These are phyloP conservation scores for Daedaleopsis sinensis DNA, from an alignment of 768 basidiomycete species.

Conservation along the genomic window DNA sequence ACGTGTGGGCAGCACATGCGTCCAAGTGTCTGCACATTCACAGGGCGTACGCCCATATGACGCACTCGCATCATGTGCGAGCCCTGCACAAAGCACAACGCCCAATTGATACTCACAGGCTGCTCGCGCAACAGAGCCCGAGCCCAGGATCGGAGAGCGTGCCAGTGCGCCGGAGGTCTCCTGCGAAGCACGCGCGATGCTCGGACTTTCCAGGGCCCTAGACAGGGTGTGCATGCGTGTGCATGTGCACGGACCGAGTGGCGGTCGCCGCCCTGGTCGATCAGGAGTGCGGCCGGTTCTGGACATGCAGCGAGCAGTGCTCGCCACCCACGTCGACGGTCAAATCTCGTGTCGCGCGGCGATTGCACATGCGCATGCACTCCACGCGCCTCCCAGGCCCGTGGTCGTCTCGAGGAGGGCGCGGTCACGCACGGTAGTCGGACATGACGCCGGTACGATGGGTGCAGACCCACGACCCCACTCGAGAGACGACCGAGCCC, in stretches of 20 bases:
- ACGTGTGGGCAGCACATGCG: not conserved
- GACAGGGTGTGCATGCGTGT: not conserved
- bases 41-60: constrained; percentile 9
- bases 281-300: not conserved
- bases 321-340: too few species aligned
- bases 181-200: constrained; percentile 17
- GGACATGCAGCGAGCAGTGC: too few species aligned
- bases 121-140: constrained; percentile 6
- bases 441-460: not conserved
- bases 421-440: not conserved
- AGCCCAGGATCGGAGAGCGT: not conserved
- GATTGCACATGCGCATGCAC: too few species aligned
- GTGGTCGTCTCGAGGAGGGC: too few species aligned
- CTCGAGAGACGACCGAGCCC: not conserved
- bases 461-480: not conserved
- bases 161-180: constrained; percentile 4
- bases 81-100: not conserved
- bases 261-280: not conserved
- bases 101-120: too few species aligned
- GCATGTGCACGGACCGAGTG: not conserved
- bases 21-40: not conserved
- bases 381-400: too few species aligned
- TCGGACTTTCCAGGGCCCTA: constrained; percentile 8
- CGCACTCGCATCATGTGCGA: not conserved
- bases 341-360: too few species aligned